These are phyloP conservation scores for Podaxis sp. DNA, from an alignment of 768 basidiomycete species.

Conservation along the genomic window DNA sequence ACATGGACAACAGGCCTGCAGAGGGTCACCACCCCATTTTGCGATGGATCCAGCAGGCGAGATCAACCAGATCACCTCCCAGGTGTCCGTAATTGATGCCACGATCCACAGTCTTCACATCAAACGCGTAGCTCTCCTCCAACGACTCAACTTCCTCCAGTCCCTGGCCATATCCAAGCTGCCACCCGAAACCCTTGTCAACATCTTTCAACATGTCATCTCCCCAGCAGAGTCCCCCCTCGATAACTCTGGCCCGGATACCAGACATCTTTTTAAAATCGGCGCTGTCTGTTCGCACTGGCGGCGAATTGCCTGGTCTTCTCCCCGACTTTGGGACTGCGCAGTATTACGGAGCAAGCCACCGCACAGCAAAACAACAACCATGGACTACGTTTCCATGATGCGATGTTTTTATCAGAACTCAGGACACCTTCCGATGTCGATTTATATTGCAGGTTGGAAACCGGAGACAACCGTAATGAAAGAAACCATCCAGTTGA, in stretches of 20 bases:
- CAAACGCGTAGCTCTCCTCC: no score
- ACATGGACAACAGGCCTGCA: no score
- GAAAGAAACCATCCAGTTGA: background rate
- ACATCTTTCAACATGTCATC: no score
- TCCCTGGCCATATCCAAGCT: no score
- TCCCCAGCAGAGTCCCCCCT: background rate
- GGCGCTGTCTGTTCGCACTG: background rate
- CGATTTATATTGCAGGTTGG: background rate
- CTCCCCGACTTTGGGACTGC: background rate
- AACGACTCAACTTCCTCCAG: no score
- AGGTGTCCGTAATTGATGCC: no score
- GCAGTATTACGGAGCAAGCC: background rate
- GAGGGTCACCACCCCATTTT: no score
- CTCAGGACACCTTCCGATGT: background rate
- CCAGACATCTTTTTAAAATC: background rate
- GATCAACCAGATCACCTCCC: no score
- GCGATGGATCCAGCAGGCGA: no score
- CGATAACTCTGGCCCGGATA: background rate
- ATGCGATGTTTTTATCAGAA: background rate
- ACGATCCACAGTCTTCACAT: no score
- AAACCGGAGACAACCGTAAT: background rate
- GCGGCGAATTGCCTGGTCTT: background rate
- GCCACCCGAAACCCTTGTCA: no score
- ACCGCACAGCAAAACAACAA: background rate
- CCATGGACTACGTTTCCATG: background rate